phyloP scores from a whole-genome alignment of 106 monocot genomes.

The Acorus calamus region DNA sequence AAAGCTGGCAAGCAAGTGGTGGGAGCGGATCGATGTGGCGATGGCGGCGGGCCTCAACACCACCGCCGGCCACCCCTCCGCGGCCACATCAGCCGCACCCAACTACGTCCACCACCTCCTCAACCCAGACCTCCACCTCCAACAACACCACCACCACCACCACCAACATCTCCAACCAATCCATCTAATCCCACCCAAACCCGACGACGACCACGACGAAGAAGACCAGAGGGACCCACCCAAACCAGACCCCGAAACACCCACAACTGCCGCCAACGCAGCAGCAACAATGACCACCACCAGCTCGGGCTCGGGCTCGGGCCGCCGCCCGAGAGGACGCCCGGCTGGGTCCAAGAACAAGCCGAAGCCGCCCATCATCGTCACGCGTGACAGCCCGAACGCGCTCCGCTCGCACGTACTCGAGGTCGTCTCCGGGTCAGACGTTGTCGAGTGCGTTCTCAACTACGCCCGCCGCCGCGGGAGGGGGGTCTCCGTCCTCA shows the following conservation, averaged over 20 bases:
- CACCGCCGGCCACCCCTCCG: slow-evolving; percentile 4
- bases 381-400: slow-evolving; percentile 47
- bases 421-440: slow-evolving; percentile 45
- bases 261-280: slow-evolving; percentile 19
- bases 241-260: not conserved
- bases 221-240: not conserved
- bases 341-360: slow-evolving; percentile 48
- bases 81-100: slow-evolving; percentile 3
- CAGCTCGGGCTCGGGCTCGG: slow-evolving; percentile 6
- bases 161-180: slow-evolving; percentile 5
- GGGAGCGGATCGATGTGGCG: slow-evolving; percentile 35
- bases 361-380: slow-evolving; percentile 37
- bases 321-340: slow-evolving; percentile 42
- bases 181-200: slow-evolving; percentile 10
- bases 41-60: slow-evolving; percentile 36
- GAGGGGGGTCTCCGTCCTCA: slow-evolving; percentile 50
- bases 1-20: slow-evolving; percentile 61
- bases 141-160: slow-evolving; percentile 1
- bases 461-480: slow-evolving; percentile 56
- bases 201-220: slow-evolving; percentile 6
- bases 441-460: slow-evolving; percentile 42
- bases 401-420: slow-evolving; percentile 56
- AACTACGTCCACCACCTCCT: slow-evolving; percentile 38
- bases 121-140: slow-evolving; percentile 11
- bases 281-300: not conserved